Conservation (phyloP, 106 monocot species). For the Chionographis japonica region DNA sequence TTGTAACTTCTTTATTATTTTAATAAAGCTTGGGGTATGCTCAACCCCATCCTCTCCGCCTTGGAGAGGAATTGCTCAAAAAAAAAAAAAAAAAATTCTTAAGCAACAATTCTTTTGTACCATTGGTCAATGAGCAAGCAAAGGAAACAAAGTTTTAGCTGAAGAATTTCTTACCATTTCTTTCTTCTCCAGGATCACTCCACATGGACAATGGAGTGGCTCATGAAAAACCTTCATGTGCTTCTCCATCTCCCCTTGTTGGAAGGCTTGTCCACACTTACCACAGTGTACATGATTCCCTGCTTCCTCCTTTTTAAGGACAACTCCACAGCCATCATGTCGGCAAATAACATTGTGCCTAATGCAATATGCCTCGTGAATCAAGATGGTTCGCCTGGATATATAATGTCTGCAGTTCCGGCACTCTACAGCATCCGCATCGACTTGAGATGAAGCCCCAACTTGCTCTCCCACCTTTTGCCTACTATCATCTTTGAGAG, state of each 20-base stretch:
- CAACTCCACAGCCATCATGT: conserved; percentile 77
- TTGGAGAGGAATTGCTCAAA: too few relatives aligned
- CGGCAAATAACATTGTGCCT: conserved; percentile 81
- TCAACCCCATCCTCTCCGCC: too few relatives aligned
- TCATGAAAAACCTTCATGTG: conserved; percentile 94
- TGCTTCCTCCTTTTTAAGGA: conserved; percentile 85
- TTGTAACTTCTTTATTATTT: too few relatives aligned
- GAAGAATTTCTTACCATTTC: conserved; percentile 65
- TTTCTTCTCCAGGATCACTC: conserved; percentile 73
- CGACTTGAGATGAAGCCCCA: conserved; percentile 25
- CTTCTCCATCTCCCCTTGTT: conserved; percentile 72
- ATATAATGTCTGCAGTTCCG: conserved; percentile 64
- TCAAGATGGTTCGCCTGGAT: conserved; percentile 36
- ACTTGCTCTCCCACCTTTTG: conserved; percentile 30
- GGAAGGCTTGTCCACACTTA: conserved; percentile 66
- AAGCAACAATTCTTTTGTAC: too few relatives aligned
- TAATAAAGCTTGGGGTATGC: too few relatives aligned
- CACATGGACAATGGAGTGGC: conserved; percentile 71
- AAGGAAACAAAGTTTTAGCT: neutral
- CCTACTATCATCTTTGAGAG: conserved; percentile 35
- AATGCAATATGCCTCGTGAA: conserved; percentile 92
- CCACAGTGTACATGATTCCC: conserved; percentile 77
- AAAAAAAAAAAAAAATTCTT: too few relatives aligned
- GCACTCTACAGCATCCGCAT: conserved; percentile 53
- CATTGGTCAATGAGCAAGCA: too few relatives aligned